Percentiles rank a stretch among this genome's conserved stretches.
These are phyloP conservation scores for Rhizopogon roseolus DNA, from an alignment of 768 basidiomycete genomes.

Conservation along the genomic window DNA sequence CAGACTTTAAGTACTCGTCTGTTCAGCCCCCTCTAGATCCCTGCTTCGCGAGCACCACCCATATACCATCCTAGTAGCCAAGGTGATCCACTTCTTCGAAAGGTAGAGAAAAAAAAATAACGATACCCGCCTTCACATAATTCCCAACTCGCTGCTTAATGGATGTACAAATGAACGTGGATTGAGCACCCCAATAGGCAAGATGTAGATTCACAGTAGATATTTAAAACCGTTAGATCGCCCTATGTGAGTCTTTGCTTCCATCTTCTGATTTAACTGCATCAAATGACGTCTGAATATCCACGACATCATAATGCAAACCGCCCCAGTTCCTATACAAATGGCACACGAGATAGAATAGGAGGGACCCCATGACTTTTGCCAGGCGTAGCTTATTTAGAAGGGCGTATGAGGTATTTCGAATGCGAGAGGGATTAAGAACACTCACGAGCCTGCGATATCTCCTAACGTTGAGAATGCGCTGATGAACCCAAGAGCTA, in stretches of 20 bases:
- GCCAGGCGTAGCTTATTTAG: slow-evolving; percentile 56
- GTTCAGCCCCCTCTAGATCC: no score
- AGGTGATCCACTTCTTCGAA: no score
- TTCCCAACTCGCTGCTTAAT: no score
- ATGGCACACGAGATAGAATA: slow-evolving; percentile 71
- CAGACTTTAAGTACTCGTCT: no score
- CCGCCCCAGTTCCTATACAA: slow-evolving; percentile 53
- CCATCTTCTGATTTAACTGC: slow-evolving; percentile 34
- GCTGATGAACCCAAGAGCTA: slow-evolving; percentile 82
- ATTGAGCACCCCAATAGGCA: no score
- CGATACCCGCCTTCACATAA: no score
- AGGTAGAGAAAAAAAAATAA: no score
- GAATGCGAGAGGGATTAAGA: neutral
- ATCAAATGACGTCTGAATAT: slow-evolving; percentile 41
- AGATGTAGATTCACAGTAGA: slow-evolving; percentile 43
- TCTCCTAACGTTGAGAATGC: slow-evolving; percentile 74
- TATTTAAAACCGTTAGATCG: slow-evolving; percentile 40
- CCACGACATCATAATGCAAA: slow-evolving; percentile 46
- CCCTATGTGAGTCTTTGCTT: slow-evolving; percentile 27
- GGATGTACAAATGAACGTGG: no score
- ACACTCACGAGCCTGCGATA: slow-evolving; percentile 71
- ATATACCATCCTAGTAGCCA: no score
- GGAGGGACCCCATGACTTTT: slow-evolving; percentile 60
- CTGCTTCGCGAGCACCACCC: no score
- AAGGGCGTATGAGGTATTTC: slow-evolving; percentile 4